Percentiles rank a stretch among this genome's conserved stretches.
These are phyloP conservation scores for Euphorbia peplus DNA, from an alignment of 345 rosid species.

Conservation along the genomic window DNA sequence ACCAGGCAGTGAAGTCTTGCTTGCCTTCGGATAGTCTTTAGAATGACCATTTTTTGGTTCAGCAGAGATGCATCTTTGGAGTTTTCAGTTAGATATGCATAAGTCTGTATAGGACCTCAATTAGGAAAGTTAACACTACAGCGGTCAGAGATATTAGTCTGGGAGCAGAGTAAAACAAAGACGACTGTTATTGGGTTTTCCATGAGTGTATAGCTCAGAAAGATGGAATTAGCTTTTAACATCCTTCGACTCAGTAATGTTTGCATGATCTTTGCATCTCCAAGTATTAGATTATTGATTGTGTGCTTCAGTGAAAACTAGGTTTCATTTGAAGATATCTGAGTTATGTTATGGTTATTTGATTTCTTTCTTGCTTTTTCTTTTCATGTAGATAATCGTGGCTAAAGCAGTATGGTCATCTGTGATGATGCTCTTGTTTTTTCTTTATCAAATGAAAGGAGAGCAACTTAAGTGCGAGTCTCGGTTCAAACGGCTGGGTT, in stretches of 20 bases:
- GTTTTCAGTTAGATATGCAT: too few relatives aligned
- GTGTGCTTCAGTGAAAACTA: neutral
- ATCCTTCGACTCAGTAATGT: neutral
- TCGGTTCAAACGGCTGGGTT: too few relatives aligned
- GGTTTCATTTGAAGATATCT: neutral
- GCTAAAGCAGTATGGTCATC: neutral
- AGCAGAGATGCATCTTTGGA: neutral
- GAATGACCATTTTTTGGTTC: neutral
- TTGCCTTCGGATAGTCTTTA: neutral
- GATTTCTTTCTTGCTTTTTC: neutral
- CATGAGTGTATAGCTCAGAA: neutral
- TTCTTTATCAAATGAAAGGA: neutral
- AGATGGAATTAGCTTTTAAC: neutral
- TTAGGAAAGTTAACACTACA: neutral
- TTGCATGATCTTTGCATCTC: neutral
- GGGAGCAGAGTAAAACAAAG: neutral
- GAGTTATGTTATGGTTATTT: neutral
- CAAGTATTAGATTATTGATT: neutral
- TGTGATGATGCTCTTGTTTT: neutral
- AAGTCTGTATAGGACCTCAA: neutral
- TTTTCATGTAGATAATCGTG: conserved; percentile 5
- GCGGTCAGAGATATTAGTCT: neutral
- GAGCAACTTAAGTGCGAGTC: neutral
- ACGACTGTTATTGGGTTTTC: neutral
- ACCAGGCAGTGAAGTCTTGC: neutral